Conservation (phyloP, 495 filamentous ascomycete species). For the Extremus antarcticus region DNA sequence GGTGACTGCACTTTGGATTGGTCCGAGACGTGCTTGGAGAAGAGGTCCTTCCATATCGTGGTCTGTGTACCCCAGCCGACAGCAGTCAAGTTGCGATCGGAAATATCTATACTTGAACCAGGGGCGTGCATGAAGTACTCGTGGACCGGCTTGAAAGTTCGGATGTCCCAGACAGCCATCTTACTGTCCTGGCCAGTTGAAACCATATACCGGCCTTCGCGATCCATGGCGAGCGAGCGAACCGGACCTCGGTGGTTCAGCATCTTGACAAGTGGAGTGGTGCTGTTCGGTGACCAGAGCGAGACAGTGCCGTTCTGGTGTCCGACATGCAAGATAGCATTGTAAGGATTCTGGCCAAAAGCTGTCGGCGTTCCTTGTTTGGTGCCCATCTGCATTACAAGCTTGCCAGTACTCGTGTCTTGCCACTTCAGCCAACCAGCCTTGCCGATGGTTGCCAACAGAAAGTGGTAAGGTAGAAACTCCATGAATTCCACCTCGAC, state of each 20-base stretch:
- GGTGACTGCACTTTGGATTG: constrained; percentile 75
- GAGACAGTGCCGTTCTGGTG: constrained; percentile 91
- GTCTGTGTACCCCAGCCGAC: constrained; percentile 88
- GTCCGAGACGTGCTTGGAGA: constrained; percentile 52
- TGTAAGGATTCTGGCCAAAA: constrained; percentile 76
- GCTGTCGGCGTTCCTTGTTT: constrained; percentile 73
- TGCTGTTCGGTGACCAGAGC: constrained; percentile 90
- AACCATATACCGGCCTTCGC: constrained; percentile 91
- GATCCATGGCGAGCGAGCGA: constrained; percentile 70
- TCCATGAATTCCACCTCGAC: constrained; percentile 91
- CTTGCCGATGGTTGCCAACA: constrained; percentile 75
- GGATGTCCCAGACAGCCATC: constrained; percentile 94
- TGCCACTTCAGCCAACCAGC: constrained; percentile 86
- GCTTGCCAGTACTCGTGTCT: constrained; percentile 83
- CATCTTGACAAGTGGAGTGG: constrained; percentile 78
- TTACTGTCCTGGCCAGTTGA: constrained; percentile 80
- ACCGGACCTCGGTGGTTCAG: constrained; percentile 95
- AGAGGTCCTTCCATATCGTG: constrained; percentile 81
- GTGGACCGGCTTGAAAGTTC: constrained; percentile 85
- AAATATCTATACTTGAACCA: constrained; percentile 74
- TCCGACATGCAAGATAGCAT: constrained; percentile 81
- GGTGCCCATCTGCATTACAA: constrained; percentile 73
- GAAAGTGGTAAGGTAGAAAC: constrained; percentile 92
- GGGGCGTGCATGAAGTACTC: constrained; percentile 80
- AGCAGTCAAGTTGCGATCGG: constrained; percentile 73